A percentile compares a stretch with the other conserved stretches of the same genome.
These are phyloP conservation scores for Epicoccum nigrum DNA, from an alignment of 2,329 filamentous ascomycete species.

Conservation along the genomic window DNA sequence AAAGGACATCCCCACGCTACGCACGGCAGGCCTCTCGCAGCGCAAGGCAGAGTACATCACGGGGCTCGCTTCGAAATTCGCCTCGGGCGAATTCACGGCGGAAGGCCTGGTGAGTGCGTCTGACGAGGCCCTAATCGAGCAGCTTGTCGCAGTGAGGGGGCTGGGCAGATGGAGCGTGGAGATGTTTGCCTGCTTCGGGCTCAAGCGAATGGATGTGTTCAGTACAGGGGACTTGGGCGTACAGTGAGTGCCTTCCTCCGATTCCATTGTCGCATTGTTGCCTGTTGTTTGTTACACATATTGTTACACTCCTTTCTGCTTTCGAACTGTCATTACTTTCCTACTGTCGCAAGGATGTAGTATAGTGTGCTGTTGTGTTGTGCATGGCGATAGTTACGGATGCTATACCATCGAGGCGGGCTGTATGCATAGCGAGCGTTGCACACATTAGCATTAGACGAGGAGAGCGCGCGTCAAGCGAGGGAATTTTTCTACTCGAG, in stretches of 20 bases:
- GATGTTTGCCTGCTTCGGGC: slow-evolving; percentile 93
- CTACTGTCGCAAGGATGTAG: background rate
- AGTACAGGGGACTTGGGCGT: slow-evolving; percentile 90
- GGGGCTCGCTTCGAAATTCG: slow-evolving; percentile 84
- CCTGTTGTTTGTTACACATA: background rate
- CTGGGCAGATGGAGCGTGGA: slow-evolving; percentile 87
- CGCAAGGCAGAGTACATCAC: slow-evolving; percentile 95
- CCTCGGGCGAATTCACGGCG: slow-evolving; percentile 73
- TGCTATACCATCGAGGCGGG: background rate
- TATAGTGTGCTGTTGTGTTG: background rate
- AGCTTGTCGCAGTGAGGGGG: slow-evolving; percentile 83
- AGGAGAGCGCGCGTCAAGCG: slow-evolving; percentile 14
- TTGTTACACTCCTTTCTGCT: background rate
- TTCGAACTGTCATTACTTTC: background rate
- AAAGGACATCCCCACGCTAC: slow-evolving; percentile 67
- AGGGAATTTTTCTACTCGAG: background rate
- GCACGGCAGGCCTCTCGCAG: slow-evolving; percentile 86
- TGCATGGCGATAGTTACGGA: background rate
- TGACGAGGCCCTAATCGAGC: slow-evolving; percentile 85
- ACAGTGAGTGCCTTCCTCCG: slow-evolving; percentile 61
- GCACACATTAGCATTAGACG: background rate
- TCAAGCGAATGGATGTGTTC: slow-evolving; percentile 95
- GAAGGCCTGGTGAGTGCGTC: slow-evolving; percentile 76
- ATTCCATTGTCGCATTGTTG: background rate
- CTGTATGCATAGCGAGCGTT: background rate